Evolutionary conservation across 2,329 filamentous ascomycete species (phyloP).

Genomic region (Xenoacremonium recifei): DNA sequence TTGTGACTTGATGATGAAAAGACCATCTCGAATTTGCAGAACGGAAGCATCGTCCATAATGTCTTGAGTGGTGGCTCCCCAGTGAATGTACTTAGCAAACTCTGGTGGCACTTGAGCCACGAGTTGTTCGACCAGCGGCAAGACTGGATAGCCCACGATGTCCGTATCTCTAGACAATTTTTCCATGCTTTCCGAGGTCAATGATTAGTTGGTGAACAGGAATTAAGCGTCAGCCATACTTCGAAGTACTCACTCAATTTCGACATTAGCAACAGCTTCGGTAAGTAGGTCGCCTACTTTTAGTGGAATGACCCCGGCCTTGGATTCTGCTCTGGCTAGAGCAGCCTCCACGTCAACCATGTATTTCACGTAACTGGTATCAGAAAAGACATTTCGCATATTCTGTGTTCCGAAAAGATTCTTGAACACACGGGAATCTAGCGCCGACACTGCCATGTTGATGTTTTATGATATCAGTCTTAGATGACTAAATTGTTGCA

Average conservation of each 20-base stretch:
- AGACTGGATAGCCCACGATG: slow-evolving; percentile 53
- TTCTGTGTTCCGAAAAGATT: background rate
- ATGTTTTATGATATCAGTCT: too few relatives aligned
- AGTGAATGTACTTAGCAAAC: slow-evolving; percentile 46
- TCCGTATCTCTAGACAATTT: slow-evolving; percentile 34
- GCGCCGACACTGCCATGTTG: background rate
- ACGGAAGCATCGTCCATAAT: slow-evolving; percentile 57
- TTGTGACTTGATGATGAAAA: slow-evolving; percentile 45
- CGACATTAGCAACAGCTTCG: background rate
- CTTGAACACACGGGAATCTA: background rate
- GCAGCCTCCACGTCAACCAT: background rate
- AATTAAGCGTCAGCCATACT: background rate
- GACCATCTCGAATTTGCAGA: slow-evolving; percentile 50
- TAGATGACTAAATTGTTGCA: too few relatives aligned
- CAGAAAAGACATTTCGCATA: background rate
- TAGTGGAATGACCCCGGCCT: background rate
- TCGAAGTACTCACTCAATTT: slow-evolving; percentile 1
- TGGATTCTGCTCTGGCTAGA: background rate
- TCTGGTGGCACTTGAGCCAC: background rate
- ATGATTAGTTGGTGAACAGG: too few relatives aligned
- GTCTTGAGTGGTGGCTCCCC: slow-evolving; percentile 60
- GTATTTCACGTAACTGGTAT: background rate
- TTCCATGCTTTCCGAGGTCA: background rate
- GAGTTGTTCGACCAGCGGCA: slow-evolving; percentile 47
- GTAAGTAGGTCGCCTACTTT: background rate